Percentiles rank a stretch among this genome's conserved stretches.
These are phyloP conservation scores for Carallia brachiata DNA, from an alignment of 345 rosid genomes.

Conservation along the genomic window DNA sequence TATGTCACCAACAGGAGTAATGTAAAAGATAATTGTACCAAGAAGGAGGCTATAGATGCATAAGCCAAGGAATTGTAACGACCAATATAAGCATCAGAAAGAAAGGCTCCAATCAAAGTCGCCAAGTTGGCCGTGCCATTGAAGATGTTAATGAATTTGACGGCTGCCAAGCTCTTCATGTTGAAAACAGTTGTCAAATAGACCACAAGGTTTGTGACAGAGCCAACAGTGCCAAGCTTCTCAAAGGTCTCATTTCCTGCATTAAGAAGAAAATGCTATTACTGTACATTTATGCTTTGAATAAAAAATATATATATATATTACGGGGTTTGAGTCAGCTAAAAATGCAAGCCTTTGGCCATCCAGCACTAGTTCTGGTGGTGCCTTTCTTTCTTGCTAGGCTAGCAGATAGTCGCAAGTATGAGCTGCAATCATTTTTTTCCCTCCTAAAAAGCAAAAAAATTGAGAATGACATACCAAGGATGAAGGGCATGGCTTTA, in stretches of 20 bases:
- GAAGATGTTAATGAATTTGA: slow-evolving; percentile 29
- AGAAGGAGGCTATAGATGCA: slow-evolving; percentile 32
- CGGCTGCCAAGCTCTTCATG: slow-evolving; percentile 37
- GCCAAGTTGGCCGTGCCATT: slow-evolving; percentile 33
- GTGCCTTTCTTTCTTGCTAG: no score
- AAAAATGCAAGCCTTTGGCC: no score
- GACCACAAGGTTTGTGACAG: slow-evolving; percentile 33
- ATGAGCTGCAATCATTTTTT: no score
- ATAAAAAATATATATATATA: no score
- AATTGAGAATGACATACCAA: slow-evolving; percentile 4
- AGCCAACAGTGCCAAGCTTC: slow-evolving; percentile 40
- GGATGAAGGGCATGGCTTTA: slow-evolving; percentile 26
- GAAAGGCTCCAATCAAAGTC: slow-evolving; percentile 41
- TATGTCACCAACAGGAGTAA: no score
- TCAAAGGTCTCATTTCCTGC: slow-evolving; percentile 32
- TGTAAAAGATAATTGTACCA: slow-evolving; percentile 7
- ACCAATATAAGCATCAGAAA: slow-evolving; percentile 34
- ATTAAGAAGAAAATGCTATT: no score
- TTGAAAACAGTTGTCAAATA: slow-evolving; percentile 39
- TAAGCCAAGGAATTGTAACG: slow-evolving; percentile 33
- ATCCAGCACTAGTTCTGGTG: no score
- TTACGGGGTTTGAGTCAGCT: no score
- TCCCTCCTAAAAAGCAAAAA: no score
- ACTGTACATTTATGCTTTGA: no score
- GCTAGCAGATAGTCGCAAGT: no score